Evolutionary conservation across 2,329 filamentous ascomycete species (phyloP).

Genomic region (Fusarium equiseti): DNA sequence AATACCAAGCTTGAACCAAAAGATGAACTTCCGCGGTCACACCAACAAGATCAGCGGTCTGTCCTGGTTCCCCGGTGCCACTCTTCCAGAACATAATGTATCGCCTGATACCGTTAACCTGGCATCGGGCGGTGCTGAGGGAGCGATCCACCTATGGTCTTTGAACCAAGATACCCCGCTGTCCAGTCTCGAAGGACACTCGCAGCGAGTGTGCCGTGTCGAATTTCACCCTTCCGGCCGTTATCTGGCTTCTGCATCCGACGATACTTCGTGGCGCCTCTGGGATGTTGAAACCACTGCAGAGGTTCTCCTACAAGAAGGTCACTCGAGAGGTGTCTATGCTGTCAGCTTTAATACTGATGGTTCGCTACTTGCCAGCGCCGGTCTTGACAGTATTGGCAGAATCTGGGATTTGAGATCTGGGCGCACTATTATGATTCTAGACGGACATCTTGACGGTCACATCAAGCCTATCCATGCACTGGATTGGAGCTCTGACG

Average conservation of each 20-base stretch:
- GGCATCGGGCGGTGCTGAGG: slow-evolving; percentile 90
- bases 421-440: slow-evolving; percentile 93
- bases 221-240: slow-evolving; percentile 94
- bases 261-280: slow-evolving; percentile 95
- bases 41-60: slow-evolving; percentile 90
- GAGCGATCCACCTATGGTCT: slow-evolving; percentile 90
- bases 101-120: slow-evolving; percentile 83
- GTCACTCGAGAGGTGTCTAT: slow-evolving; percentile 94
- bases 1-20: slow-evolving; percentile 84
- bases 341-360: slow-evolving; percentile 90
- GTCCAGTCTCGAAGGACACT: slow-evolving; percentile 84
- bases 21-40: slow-evolving; percentile 82
- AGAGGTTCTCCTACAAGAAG: slow-evolving; percentile 90
- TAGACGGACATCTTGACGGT: slow-evolving; percentile 85
- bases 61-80: slow-evolving; percentile 89
- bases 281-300: slow-evolving; percentile 92
- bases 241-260: slow-evolving; percentile 92
- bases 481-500: slow-evolving; percentile 91
- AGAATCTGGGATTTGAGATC: slow-evolving; percentile 95
- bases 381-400: slow-evolving; percentile 94
- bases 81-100: slow-evolving; percentile 76
- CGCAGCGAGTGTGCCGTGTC: slow-evolving; percentile 87
- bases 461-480: slow-evolving; percentile 93
- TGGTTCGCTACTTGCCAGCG: slow-evolving; percentile 89
- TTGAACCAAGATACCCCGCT: slow-evolving; percentile 87